Base-by-base conservation (phyloP, 176 grass and related monocot species). In the Oryza brachyantha region DNA sequence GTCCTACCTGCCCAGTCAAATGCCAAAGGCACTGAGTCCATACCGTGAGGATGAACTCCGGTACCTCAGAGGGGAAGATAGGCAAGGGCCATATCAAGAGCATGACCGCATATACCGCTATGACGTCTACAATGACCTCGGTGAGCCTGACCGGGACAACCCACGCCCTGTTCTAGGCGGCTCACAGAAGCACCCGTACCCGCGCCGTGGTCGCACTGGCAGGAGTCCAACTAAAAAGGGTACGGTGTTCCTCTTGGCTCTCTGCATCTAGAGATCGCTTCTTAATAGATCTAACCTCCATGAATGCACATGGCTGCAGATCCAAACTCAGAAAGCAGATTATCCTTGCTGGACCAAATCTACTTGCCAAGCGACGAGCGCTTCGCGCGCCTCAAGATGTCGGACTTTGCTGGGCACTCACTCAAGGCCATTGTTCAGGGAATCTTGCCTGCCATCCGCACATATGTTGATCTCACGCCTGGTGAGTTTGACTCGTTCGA, bases 41-140 rank as follows among this genome's bases (percentile, higher is more conserved):
- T 95, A 95, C 84, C 70, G 93, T n/a, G 81, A 96, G 21, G 84
- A 87, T 25, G 93, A 96, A 74, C 89, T 96, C 24, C 66, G 25
- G 12, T 29, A 83, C 83, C 89, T 96, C 26, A 65, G 87, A 46
- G 89, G 93, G 3, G 89, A 92, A 34, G 60, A 90, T 41, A 74
- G 41, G 62, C 77, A 73, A 19, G 70, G 82, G 13, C 58, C 76
- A 1, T 89, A 92, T 27, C 0, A 90, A 61, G 83, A 93, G 79
- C 78, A 85, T 28, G 87, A 96, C 74, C 87, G 93, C 26, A 60
- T 96, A 8, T 96, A 96, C 70, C 75, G 82, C 65, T 96, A 96
- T 50, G 93, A 74, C 32, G 54, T 82, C 67, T 96, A 96, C 72
- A 96, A 92, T 39, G 90, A 96, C 76, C 93, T 96, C n/a, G 93